Evolutionary conservation across 495 filamentous ascomycete species (phyloP).

Genomic region (Hypoxylon perforatum): DNA sequence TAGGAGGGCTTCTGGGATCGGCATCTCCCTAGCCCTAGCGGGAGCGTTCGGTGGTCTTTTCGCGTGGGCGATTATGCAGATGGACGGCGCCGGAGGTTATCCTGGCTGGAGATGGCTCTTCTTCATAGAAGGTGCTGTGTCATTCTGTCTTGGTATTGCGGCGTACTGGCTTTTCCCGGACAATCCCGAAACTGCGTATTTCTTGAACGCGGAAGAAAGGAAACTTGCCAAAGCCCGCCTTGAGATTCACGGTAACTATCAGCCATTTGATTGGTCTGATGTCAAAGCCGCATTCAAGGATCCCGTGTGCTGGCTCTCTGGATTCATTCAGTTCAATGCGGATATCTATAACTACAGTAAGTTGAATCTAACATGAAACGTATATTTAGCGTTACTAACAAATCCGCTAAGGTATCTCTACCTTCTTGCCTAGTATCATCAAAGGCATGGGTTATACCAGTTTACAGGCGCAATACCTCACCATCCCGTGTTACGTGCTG

Average conservation of each 20-base stretch:
- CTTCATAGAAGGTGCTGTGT: constrained; percentile 65
- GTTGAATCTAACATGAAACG: constrained; percentile 49
- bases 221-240: constrained; percentile 62
- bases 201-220: constrained; percentile 62
- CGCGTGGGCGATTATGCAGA: constrained; percentile 68
- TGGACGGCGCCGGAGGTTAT: constrained; percentile 65
- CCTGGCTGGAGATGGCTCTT: constrained; percentile 71
- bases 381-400: constrained; percentile 66
- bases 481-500: constrained; percentile 52
- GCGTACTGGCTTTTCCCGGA: constrained; percentile 63
- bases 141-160: constrained; percentile 58
- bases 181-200: constrained; percentile 59
- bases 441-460: constrained; percentile 61
- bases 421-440: constrained; percentile 69
- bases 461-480: constrained; percentile 56
- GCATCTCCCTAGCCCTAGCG: constrained; percentile 72
- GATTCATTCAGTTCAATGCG: constrained; percentile 14
- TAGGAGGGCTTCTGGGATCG: constrained; percentile 72
- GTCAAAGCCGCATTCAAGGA: constrained; percentile 55
- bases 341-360: constrained; percentile 17
- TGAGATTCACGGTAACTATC: constrained; percentile 60
- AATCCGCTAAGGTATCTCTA: constrained; percentile 68
- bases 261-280: constrained; percentile 63
- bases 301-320: constrained; percentile 47
- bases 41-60: constrained; percentile 76